Evolutionary conservation across 139 green algal genomes (phyloP).

Genomic region (Micractinium sp.): DNA sequence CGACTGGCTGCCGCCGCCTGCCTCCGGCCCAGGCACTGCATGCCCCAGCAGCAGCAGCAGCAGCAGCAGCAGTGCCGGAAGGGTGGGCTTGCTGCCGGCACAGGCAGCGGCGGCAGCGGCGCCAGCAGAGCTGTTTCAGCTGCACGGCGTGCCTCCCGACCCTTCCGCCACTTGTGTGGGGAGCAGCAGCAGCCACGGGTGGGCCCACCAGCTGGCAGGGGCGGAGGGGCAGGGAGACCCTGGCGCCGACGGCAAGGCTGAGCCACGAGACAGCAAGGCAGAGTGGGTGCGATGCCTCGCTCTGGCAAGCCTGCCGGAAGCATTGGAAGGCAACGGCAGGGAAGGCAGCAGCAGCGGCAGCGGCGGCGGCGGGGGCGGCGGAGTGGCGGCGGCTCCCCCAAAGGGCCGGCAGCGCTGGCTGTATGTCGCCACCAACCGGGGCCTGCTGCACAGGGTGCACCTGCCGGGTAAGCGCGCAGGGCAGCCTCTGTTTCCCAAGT

Average conservation of each 20-base stretch:
- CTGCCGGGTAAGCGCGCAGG: slow-evolving; percentile 13
- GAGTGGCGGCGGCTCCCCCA: not conserved
- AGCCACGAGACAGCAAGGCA: slow-evolving; percentile 10
- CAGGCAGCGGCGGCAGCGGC: not conserved
- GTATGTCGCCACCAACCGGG: slow-evolving; percentile 47
- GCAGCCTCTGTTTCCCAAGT: too few relatives aligned
- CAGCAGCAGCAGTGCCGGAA: not conserved
- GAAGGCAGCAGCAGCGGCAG: not conserved
- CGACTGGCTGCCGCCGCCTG: slow-evolving; percentile 41
- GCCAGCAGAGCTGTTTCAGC: not conserved
- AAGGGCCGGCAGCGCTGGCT: not conserved
- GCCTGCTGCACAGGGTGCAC: slow-evolving; percentile 34
- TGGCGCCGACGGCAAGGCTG: not conserved
- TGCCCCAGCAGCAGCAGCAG: not conserved
- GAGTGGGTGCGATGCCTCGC: slow-evolving; percentile 49
- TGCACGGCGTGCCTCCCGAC: slow-evolving; percentile 24
- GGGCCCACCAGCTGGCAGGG: not conserved
- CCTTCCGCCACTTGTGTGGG: slow-evolving; percentile 63
- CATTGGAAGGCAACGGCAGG: not conserved
- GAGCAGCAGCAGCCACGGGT: slow-evolving; percentile 42
- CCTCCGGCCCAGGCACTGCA: not conserved
- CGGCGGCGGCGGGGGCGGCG: not conserved
- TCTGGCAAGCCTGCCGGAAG: not conserved
- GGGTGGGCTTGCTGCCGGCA: not conserved
- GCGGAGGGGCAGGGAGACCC: not conserved